phyloP scores from a whole-genome alignment of 345 rosid species.

The Arabis hirsuta region DNA sequence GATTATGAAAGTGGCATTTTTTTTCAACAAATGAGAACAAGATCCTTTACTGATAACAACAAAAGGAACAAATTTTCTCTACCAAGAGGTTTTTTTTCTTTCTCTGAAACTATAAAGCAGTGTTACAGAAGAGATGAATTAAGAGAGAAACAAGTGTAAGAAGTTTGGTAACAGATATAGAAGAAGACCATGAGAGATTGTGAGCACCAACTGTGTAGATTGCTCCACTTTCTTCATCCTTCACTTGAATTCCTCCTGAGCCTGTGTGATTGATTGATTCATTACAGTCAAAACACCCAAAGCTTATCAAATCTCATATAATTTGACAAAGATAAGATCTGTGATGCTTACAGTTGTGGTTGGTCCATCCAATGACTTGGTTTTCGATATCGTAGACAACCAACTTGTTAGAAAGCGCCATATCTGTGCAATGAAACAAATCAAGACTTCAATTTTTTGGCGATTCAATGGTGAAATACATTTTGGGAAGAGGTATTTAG shows the following conservation, averaged over 20 bases:
- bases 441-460: not conserved
- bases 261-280: constrained; percentile 49
- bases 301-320: not conserved
- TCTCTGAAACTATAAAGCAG: constrained; percentile 39
- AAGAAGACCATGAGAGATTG: constrained; percentile 54
- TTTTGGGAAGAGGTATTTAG: not conserved
- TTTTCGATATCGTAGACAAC: constrained; percentile 84
- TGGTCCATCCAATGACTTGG: constrained; percentile 90
- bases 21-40: constrained; percentile 17
- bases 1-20: not conserved
- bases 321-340: not conserved
- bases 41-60: not conserved
- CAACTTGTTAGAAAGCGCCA: constrained; percentile 87
- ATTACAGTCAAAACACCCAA: constrained; percentile 5
- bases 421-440: constrained; percentile 54
- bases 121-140: constrained; percentile 47
- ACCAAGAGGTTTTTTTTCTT: not conserved
- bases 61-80: not conserved
- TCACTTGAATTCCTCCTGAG: constrained; percentile 71
- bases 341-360: constrained; percentile 75
- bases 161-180: constrained; percentile 39
- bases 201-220: constrained; percentile 63
- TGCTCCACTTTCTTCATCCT: constrained; percentile 59
- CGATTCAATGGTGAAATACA: not conserved
- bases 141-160: constrained; percentile 48